A percentile compares a stretch with the other conserved stretches of the same genome.
Evolutionary conservation across 495 filamentous ascomycete genomes (phyloP).

Genomic region (Rostrohypoxylon terebratum): DNA sequence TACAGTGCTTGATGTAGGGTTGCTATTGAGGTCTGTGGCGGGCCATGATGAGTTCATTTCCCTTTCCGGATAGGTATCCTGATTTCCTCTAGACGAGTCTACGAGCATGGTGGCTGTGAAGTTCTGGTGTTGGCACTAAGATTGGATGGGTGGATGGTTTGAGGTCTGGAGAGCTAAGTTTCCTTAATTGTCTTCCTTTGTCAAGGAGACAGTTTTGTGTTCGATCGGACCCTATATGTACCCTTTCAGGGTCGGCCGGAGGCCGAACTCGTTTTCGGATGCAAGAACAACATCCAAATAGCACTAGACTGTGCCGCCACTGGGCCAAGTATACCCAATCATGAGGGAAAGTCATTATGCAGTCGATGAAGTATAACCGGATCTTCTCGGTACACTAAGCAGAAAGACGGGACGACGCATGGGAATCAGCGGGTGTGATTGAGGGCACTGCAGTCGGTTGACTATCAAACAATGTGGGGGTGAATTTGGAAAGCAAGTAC

Average conservation of each 20-base stretch:
- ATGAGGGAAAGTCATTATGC: conserved; percentile 4
- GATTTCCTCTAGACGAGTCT: conserved; percentile 13
- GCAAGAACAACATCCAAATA: conserved; percentile 15
- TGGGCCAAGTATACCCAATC: conserved; percentile 35
- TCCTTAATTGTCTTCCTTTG: conserved; percentile 20
- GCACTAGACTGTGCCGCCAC: conserved; percentile 19
- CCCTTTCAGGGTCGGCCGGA: conserved; percentile 6
- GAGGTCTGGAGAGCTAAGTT: not conserved
- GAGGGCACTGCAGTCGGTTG: not conserved
- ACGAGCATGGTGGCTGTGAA: conserved; percentile 15
- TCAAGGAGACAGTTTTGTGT: not conserved
- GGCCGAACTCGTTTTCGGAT: conserved; percentile 15
- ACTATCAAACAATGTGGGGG: conserved; percentile 6
- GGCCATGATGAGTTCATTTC: conserved; percentile 4
- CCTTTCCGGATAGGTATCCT: conserved; percentile 15
- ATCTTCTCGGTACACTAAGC: conserved; percentile 13
- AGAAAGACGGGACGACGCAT: not conserved
- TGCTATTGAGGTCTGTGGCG: conserved; percentile 3
- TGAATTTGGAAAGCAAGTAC: conserved; percentile 21
- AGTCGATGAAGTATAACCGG: conserved; percentile 22
- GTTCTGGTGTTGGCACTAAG: not conserved
- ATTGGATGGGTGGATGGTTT: not conserved
- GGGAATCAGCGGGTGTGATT: not conserved
- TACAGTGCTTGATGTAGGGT: conserved; percentile 8
- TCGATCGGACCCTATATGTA: conserved; percentile 16